phyloP scores from a whole-genome alignment of 2,329 filamentous ascomycete species.

The Fusarium veterinarium region DNA sequence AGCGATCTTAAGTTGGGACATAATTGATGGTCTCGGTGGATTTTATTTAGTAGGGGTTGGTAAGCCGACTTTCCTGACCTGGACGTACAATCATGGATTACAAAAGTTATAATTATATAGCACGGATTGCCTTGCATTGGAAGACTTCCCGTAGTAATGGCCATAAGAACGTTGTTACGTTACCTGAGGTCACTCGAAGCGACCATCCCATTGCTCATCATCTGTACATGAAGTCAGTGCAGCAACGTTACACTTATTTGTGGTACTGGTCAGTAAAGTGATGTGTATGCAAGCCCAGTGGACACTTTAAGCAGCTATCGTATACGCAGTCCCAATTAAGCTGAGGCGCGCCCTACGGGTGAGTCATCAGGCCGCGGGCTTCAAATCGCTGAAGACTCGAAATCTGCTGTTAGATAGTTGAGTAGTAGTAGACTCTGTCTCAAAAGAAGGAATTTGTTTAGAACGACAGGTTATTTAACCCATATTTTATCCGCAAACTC shows the following conservation, averaged over 20 bases:
- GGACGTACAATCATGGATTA: rapidly evolving
- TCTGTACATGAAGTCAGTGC: neutral
- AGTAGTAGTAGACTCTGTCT: rapidly evolving
- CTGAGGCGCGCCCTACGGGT: neutral
- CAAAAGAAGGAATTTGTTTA: rapidly evolving
- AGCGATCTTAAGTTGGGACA: neutral
- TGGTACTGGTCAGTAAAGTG: rapidly evolving
- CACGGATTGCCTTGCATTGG: neutral
- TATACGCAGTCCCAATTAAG: neutral
- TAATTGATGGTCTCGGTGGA: neutral
- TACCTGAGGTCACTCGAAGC: neutral
- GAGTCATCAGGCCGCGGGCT: neutral
- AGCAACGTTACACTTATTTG: neutral
- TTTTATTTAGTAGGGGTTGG: neutral
- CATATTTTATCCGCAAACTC: neutral
- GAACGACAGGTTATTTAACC: neutral
- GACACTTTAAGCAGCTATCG: neutral
- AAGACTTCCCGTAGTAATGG: too few relatives aligned
- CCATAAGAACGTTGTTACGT: neutral
- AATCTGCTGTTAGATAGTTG: too few relatives aligned
- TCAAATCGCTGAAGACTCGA: too few relatives aligned
- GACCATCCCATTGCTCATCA: neutral
- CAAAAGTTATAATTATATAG: neutral
- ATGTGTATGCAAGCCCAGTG: neutral
- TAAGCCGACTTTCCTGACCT: too few relatives aligned